Evolutionary conservation across 2,329 filamentous ascomycete species (phyloP).

Genomic region (Conoideocrella luteorostrata): DNA sequence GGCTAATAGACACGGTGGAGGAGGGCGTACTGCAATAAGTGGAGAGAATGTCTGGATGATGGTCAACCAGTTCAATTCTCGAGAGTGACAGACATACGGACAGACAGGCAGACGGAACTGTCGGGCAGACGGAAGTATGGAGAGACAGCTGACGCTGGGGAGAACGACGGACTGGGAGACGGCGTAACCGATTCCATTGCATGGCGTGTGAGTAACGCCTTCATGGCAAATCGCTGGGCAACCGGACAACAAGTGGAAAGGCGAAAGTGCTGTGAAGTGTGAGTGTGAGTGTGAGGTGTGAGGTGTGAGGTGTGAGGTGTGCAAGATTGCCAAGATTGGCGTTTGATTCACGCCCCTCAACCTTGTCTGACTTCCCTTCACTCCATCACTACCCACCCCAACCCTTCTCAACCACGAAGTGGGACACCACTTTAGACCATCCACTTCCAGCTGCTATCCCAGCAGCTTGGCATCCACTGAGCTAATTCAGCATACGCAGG

Average conservation of each 20-base stretch:
- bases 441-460: constrained; percentile 6
- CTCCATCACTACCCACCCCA: neutral
- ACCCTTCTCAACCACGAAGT: constrained; percentile 1
- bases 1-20: neutral
- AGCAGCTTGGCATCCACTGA: constrained; percentile 5
- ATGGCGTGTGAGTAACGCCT: too few species aligned
- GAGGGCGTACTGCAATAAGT: neutral
- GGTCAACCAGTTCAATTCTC: too few species aligned
- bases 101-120: too few species aligned
- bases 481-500: constrained; percentile 5
- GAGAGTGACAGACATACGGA: too few species aligned
- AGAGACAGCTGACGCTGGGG: too few species aligned
- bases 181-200: too few species aligned
- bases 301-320: neutral
- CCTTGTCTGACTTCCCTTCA: constrained; percentile 1
- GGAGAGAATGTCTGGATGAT: neutral
- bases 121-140: too few species aligned
- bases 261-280: neutral
- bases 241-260: too few species aligned
- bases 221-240: too few species aligned
- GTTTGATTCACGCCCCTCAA: neutral
- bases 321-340: neutral
- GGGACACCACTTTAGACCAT: neutral
- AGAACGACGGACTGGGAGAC: too few species aligned
- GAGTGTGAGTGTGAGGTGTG: neutral